phyloP scores from a whole-genome alignment of 2,329 filamentous ascomycete genomes.

The Knufia fluminis region DNA sequence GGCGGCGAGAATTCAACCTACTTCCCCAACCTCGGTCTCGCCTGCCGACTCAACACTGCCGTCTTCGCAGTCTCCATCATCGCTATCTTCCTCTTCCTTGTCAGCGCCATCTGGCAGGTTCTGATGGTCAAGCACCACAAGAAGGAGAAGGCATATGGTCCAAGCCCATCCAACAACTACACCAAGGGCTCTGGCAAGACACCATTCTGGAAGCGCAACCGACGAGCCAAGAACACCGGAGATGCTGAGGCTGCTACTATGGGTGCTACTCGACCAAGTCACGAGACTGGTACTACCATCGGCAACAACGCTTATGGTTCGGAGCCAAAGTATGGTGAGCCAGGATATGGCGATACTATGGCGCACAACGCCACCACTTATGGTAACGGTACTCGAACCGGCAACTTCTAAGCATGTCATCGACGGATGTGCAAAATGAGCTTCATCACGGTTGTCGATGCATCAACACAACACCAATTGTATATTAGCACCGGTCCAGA shows the following conservation, averaged over 20 bases:
- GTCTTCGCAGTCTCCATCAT: slow-evolving; percentile 70
- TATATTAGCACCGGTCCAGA: too few species aligned
- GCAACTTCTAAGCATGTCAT: not conserved
- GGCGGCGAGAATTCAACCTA: slow-evolving; percentile 24
- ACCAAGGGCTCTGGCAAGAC: slow-evolving; percentile 49
- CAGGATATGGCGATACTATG: slow-evolving; percentile 12
- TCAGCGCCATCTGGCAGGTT: slow-evolving; percentile 61
- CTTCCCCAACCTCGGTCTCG: slow-evolving; percentile 40
- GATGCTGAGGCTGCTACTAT: slow-evolving; percentile 36
- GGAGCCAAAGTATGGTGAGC: slow-evolving; percentile 27
- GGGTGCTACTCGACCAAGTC: slow-evolving; percentile 32
- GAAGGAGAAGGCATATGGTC: slow-evolving; percentile 64
- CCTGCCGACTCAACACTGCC: slow-evolving; percentile 69
- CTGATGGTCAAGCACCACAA: slow-evolving; percentile 61
- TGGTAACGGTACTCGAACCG: not conserved
- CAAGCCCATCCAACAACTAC: slow-evolving; percentile 58
- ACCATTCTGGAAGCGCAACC: slow-evolving; percentile 34
- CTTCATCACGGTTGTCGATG: not conserved
- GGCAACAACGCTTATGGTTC: slow-evolving; percentile 29
- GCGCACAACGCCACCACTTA: not conserved
- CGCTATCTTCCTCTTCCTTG: slow-evolving; percentile 69
- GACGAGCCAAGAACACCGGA: slow-evolving; percentile 25
- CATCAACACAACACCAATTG: not conserved
- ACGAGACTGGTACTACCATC: slow-evolving; percentile 44
- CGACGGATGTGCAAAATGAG: not conserved